Evolutionary conservation across 129 eudicot genomes (phyloP), one percentile per base, ranked within the genome.

Genomic region (Tanacetum coccineum): DNA sequence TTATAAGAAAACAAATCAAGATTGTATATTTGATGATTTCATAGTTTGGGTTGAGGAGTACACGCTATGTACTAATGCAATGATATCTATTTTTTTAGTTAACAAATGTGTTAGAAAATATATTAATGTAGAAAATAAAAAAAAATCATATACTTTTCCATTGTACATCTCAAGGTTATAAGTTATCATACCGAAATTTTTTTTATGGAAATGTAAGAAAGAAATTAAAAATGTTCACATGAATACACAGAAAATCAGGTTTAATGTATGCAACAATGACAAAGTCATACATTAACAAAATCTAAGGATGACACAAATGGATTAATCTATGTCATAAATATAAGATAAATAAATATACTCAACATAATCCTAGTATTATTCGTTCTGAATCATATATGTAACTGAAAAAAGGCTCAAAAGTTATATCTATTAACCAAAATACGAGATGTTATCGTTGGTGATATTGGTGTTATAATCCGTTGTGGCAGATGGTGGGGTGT

Each of bases 401-500:
- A 62, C 3, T 18, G 10, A 28, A 47, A 25, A 22, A 77, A 65
- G 36, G 71, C 47, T 64, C 3, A 32, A 70, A 49, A 65, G 52
- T 65, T 13, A 46, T 49, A 80, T 21, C 57, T 70, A 78, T 69
- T 66, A 86, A 62, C 87, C 87, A 68, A 86, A 90, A 73, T 86
- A 87, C 13, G 97, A 68, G 20, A 84, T 80, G 71, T 82, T 81
- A 13, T 90, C 95, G 17, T 75, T 76, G 61, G 91, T 73, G 59
- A 83, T 84, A n/a, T n/a, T n/a, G 25, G 83, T 70, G 78, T 81
- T 90, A 78, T 81, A 90, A 50, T 74, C 83, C 32, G 88, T 70
- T 62, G 85, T 71, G 40, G 72, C 53, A 21, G 94, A 76, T 60
- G 90, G 61, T n/a, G 82, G 84, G 54, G 85, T 76, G 70, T 86